A percentile compares a stretch with the other conserved stretches of the same genome.
These are phyloP conservation scores for Hirschioporus abietinus DNA, from an alignment of 768 basidiomycete genomes.

Conservation along the genomic window DNA sequence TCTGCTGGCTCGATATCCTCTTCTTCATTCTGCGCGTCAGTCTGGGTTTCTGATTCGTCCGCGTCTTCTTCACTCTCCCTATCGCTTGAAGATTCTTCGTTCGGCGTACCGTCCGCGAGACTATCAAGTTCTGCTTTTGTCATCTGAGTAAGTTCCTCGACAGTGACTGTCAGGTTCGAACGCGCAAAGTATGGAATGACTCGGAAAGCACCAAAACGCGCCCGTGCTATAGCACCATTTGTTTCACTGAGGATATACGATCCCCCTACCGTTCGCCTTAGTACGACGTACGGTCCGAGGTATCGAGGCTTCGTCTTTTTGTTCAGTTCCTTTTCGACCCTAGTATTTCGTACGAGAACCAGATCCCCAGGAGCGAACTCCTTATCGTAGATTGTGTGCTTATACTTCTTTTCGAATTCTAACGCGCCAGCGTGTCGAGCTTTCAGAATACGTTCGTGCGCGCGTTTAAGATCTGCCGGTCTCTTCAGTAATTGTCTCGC, in stretches of 20 bases:
- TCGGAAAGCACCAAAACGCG: slow-evolving; percentile 8
- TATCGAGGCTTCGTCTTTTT: slow-evolving; percentile 11
- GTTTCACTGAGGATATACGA: slow-evolving; percentile 10
- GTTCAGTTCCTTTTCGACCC: slow-evolving; percentile 10
- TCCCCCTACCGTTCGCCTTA: slow-evolving; percentile 4
- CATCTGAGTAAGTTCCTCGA: no score
- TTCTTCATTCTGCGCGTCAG: no score
- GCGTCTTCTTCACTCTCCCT: no score
- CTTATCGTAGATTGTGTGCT: background rate
- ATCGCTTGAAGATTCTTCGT: no score
- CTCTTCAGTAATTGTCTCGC: slow-evolving; percentile 13
- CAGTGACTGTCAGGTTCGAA: no score
- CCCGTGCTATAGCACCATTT: slow-evolving; percentile 5
- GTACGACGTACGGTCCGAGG: slow-evolving; percentile 11
- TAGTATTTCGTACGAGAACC: slow-evolving; percentile 8
- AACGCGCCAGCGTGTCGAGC: background rate
- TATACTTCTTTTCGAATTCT: background rate
- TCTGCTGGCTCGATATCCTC: no score
- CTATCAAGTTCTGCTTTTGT: no score
- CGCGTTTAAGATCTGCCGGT: slow-evolving; percentile 3
- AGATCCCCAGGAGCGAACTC: slow-evolving; percentile 1
- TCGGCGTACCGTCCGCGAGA: no score
- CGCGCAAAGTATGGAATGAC: slow-evolving; percentile 11
- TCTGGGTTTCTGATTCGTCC: no score
- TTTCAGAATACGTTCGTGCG: background rate